These are phyloP conservation scores for Tylopilus sp. DNA, from an alignment of 768 basidiomycete genomes.

Conservation along the genomic window DNA sequence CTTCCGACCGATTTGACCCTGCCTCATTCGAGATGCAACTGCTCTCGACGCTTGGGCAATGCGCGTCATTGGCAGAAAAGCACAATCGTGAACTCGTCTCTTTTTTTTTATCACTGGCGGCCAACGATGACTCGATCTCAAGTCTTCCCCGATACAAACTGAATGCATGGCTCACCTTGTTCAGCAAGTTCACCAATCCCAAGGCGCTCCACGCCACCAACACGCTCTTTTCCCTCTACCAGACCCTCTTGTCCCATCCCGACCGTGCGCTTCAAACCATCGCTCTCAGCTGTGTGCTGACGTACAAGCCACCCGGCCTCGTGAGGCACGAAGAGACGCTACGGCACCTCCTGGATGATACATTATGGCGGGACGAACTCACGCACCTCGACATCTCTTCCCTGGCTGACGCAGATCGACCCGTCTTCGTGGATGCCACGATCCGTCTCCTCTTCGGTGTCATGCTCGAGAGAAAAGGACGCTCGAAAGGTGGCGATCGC, in stretches of 20 bases:
- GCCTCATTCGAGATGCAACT: slow-evolving; percentile 80
- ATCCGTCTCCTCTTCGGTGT: slow-evolving; percentile 82
- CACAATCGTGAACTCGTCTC: slow-evolving; percentile 88
- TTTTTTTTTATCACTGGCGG: slow-evolving; percentile 62
- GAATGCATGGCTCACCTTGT: slow-evolving; percentile 74
- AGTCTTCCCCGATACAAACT: slow-evolving; percentile 61
- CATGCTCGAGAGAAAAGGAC: slow-evolving; percentile 78
- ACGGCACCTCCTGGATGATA: slow-evolving; percentile 73
- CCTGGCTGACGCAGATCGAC: slow-evolving; percentile 52
- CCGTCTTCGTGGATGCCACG: slow-evolving; percentile 63
- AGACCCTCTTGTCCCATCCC: slow-evolving; percentile 76
- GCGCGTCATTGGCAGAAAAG: slow-evolving; percentile 72
- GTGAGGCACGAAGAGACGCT: slow-evolving; percentile 59
- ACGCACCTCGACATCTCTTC: slow-evolving; percentile 65
- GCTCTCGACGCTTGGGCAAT: slow-evolving; percentile 64
- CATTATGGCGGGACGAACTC: slow-evolving; percentile 86
- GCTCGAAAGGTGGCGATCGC: slow-evolving; percentile 60
- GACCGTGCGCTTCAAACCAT: slow-evolving; percentile 74
- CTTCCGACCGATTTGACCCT: slow-evolving; percentile 62
- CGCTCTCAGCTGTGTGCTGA: slow-evolving; percentile 74
- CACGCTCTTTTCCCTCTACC: slow-evolving; percentile 62
- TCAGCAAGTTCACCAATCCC: slow-evolving; percentile 91
- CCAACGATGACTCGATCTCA: slow-evolving; percentile 25
- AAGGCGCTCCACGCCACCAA: slow-evolving; percentile 76
- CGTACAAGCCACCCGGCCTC: slow-evolving; percentile 70